Conservation (phyloP, 140 eudicot species). For the Artemisia princeps region DNA sequence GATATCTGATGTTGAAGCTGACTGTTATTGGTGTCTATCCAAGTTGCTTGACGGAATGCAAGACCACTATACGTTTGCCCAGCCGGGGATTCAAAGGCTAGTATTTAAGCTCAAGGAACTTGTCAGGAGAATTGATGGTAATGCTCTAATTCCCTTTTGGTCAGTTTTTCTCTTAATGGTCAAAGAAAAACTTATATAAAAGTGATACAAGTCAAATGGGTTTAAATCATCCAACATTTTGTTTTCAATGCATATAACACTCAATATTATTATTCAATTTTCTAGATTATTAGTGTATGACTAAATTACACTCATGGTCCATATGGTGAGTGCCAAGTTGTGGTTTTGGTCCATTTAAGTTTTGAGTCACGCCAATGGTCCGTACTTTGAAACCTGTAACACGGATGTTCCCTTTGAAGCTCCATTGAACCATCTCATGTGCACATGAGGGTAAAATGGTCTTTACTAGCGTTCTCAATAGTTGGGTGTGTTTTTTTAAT, state of each 20-base stretch:
- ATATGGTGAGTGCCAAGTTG: background rate
- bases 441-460: no score
- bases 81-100: slow-evolving; percentile 95
- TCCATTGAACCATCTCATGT: no score
- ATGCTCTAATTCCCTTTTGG: slow-evolving; percentile 16
- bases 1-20: slow-evolving; percentile 76
- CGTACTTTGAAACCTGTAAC: no score
- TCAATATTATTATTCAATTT: background rate
- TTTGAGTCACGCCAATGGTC: no score
- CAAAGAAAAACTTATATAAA: background rate
- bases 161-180: background rate
- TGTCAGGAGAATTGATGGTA: slow-evolving; percentile 88
- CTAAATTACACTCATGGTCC: background rate
- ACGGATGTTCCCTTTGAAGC: no score
- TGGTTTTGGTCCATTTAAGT: no score
- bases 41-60: slow-evolving; percentile 98
- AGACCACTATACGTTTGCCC: slow-evolving; percentile 97
- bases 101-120: slow-evolving; percentile 94
- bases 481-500: no score
- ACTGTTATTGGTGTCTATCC: slow-evolving; percentile 84
- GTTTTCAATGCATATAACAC: background rate
- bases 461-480: no score
- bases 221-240: background rate
- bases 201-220: background rate
- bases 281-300: background rate